These are phyloP conservation scores for Phylloboletellus chloephorus DNA, from an alignment of 1,284 basidiomycete species.

Conservation along the genomic window DNA sequence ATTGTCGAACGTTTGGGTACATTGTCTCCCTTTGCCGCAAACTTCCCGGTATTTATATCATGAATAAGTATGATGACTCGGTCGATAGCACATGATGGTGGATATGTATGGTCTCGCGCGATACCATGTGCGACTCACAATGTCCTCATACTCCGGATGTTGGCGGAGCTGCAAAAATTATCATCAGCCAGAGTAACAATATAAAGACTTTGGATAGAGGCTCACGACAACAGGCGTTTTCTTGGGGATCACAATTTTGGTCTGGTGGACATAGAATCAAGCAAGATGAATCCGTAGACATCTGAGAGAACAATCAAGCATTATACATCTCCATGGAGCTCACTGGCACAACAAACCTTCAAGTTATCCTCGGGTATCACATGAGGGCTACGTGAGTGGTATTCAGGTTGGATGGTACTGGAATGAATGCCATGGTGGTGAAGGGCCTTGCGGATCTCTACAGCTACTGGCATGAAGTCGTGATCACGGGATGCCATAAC, in stretches of 20 bases:
- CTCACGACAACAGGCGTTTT: conserved; percentile 79
- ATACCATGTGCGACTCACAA: not conserved
- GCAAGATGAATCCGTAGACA: conserved; percentile 42
- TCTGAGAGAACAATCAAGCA: conserved; percentile 23
- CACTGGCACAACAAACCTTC: conserved; percentile 31
- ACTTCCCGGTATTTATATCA: conserved; percentile 63
- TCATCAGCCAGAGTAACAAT: conserved; percentile 4
- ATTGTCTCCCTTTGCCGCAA: conserved; percentile 61
- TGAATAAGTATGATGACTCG: conserved; percentile 9
- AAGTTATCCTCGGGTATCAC: conserved; percentile 41
- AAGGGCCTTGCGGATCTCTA: conserved; percentile 75
- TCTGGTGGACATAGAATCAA: conserved; percentile 56
- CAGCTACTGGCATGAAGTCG: conserved; percentile 90
- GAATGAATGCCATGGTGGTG: conserved; percentile 94
- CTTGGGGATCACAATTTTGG: conserved; percentile 58
- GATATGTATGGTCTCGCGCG: not conserved
- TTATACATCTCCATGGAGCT: not conserved
- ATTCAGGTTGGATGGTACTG: conserved; percentile 85
- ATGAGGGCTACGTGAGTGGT: conserved; percentile 35
- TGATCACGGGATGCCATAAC: conserved; percentile 76
- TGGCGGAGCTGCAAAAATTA: conserved; percentile 41
- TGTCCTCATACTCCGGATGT: conserved; percentile 38
- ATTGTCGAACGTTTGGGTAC: conserved; percentile 56
- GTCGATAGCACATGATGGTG: conserved; percentile 5
- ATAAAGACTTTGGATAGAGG: conserved; percentile 18